A percentile compares a stretch with the other conserved stretches of the same genome.
Evolutionary conservation across 2,329 filamentous ascomycete species (phyloP).

Genomic region (Ascochyta clinopodiicola): DNA sequence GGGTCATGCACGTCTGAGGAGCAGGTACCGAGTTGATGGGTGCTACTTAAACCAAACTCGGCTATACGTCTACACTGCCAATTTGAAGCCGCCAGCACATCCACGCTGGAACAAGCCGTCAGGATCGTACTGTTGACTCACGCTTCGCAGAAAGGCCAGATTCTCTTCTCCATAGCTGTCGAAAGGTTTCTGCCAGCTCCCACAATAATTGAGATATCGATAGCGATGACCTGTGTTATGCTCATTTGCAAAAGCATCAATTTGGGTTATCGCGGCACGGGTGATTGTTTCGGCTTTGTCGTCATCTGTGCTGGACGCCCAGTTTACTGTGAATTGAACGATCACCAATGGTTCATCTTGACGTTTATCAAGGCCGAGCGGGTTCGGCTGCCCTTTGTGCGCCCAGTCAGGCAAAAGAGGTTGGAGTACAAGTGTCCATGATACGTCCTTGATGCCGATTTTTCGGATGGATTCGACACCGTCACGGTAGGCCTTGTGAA

Average conservation of each 20-base stretch:
- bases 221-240: slow-evolving; percentile 27
- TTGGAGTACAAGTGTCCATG: slow-evolving; percentile 42
- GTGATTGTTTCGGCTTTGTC: slow-evolving; percentile 34
- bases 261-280: slow-evolving; percentile 37
- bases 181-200: slow-evolving; percentile 47
- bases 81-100: slow-evolving; percentile 46
- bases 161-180: slow-evolving; percentile 40
- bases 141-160: slow-evolving; percentile 31
- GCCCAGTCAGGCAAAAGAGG: slow-evolving; percentile 25
- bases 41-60: not conserved
- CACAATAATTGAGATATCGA: slow-evolving; percentile 47
- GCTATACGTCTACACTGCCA: slow-evolving; percentile 4
- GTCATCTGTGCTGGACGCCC: slow-evolving; percentile 38
- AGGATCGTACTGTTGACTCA: slow-evolving; percentile 47
- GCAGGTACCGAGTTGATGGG: not conserved
- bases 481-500: slow-evolving; percentile 36
- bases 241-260: slow-evolving; percentile 37
- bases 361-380: slow-evolving; percentile 19
- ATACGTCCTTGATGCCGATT: slow-evolving; percentile 33
- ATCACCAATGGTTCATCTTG: slow-evolving; percentile 38
- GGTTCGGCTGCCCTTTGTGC: slow-evolving; percentile 20
- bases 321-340: slow-evolving; percentile 46
- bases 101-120: slow-evolving; percentile 45
- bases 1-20: no score
- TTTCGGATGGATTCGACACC: slow-evolving; percentile 27